Evolutionary conservation across 192 early-diverging fungal species (phyloP).

Genomic region (Ramicandelaber brevisporus): DNA sequence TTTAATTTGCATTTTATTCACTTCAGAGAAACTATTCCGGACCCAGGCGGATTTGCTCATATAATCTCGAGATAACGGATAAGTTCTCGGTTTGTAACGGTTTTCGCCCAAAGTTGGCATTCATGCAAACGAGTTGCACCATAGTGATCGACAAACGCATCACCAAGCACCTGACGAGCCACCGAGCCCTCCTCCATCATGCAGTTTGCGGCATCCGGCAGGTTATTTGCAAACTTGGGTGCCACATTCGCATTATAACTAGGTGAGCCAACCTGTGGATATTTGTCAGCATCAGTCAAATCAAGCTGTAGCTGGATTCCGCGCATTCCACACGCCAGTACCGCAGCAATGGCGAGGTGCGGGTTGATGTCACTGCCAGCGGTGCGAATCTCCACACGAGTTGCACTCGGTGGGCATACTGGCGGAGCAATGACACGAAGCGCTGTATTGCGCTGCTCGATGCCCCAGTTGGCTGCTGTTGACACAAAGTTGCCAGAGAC

Average conservation of each 20-base stretch:
- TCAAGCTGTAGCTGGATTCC: slow-evolving; percentile 32
- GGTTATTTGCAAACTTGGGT: too few relatives aligned
- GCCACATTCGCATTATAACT: too few relatives aligned
- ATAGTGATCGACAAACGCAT: slow-evolving; percentile 58
- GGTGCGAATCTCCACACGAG: slow-evolving; percentile 54
- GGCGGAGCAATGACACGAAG: slow-evolving; percentile 53
- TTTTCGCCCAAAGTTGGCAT: slow-evolving; percentile 36
- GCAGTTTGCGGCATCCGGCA: slow-evolving; percentile 31
- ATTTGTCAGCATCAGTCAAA: too few relatives aligned
- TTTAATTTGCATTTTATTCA: too few relatives aligned
- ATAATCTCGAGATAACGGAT: slow-evolving; percentile 35
- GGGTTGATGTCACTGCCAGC: slow-evolving; percentile 63
- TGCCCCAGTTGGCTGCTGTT: slow-evolving; percentile 50
- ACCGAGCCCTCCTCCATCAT: slow-evolving; percentile 37
- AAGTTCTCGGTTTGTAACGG: slow-evolving; percentile 49
- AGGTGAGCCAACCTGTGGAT: too few relatives aligned
- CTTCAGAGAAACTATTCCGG: too few relatives aligned
- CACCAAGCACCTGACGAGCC: slow-evolving; percentile 41
- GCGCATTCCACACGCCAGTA: slow-evolving; percentile 39
- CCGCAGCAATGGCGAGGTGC: slow-evolving; percentile 43
- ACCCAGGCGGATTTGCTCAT: too few relatives aligned
- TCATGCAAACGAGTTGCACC: slow-evolving; percentile 41
- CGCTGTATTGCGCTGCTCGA: slow-evolving; percentile 40
- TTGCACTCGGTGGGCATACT: too few relatives aligned
- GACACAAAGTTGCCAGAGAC: slow-evolving; percentile 67